Evolutionary conservation across 192 early-diverging fungal species (phyloP), one percentile per base, ranked within the genome.

Genomic region (Anaeromyces robustus): DNA sequence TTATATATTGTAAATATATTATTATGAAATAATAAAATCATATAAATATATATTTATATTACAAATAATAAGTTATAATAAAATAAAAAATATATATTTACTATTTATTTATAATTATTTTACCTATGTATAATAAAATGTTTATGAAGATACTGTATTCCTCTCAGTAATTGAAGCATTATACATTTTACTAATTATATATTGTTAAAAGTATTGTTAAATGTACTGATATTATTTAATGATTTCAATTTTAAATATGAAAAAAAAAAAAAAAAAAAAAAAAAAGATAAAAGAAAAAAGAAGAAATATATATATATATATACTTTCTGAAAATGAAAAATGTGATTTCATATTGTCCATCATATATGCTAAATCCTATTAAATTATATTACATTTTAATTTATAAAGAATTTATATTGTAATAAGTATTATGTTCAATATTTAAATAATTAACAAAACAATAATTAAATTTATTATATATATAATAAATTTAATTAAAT

Each of bases 131-230:
- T 88, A 18, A 96, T 91, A 87, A 90, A 91, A 80, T 95, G 91
- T 29, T 91, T 89, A 83, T 98, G 96, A 78, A 98, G 86, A 82
- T 95, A 97, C 7, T 90, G 89, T 16, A 97, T 89, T 14, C 97
- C 97, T 32, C 93, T 94, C 79, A 99, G 83, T 30, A 99, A 85
- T 85, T 99, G 96, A 91, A 92, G 92, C 82, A 96, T 83, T 19
- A 97, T 87, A 2, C 93, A 96, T 84, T 99, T 97, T 77, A 96
- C 88, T 31, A 31, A n/a, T 0, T 31, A n/a, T 6, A 12, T 7
- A 34, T 34, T 7, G 32, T n/a, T n/a, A n/a, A n/a, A n/a, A n/a
- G n/a, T n/a, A n/a, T n/a, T n/a, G n/a, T n/a, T n/a, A n/a, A n/a
- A n/a, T n/a, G n/a, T n/a, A n/a, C n/a, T n/a, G n/a, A n/a, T n/a